Evolutionary conservation across 2,329 filamentous ascomycete species (phyloP), one percentile per base, ranked within the genome.

Genomic region (Massarina eburnea): DNA sequence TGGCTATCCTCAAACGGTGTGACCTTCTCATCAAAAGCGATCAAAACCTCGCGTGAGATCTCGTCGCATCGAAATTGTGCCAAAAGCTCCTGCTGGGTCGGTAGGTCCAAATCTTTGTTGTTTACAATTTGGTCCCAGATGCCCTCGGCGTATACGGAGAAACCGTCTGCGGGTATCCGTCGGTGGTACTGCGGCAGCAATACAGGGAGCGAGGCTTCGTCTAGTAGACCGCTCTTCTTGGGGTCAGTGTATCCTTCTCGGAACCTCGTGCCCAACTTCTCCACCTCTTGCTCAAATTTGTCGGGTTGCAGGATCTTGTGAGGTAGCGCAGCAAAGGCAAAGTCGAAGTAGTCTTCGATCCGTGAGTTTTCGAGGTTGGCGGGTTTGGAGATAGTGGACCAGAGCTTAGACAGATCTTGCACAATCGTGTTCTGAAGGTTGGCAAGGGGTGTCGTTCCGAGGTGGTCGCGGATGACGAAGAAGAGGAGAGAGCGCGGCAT

Each of bases 111-210:
- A 64, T 99, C 94, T 73, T 99, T 99, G 79, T 99, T 99, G 76
- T 92, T 88, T 60, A 96, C 91, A 66, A 99, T 99, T 73, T 97
- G 92, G 62, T 97, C 91, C 94, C 94, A 99, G 35, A 99, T 84
- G 32, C 91, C 90, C 67, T 94, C 85, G 0, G 94, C 91, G 61
- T 99, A 99, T 48, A 91, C 80, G 0, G 92, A 89, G 66, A 97
- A 94, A n/a, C 94, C 94, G 70, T 99, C 94, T 8, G 94, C 94
- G 9, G 94, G 94, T 53, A 99, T 99, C 46, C 94, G 82, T 50
- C 94, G 82, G 73, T 99, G 94, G 68, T 99, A 99, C 61, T 96
- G 91, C 18, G 94, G 86, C 34, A 97, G 75, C 67, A 99, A 94
- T 4, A 99, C 81, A 4, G 88, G 89, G 38, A 88, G 82, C 1